phyloP scores from a whole-genome alignment of 352 stramenopile species.

The Phytophthora cajani region DNA sequence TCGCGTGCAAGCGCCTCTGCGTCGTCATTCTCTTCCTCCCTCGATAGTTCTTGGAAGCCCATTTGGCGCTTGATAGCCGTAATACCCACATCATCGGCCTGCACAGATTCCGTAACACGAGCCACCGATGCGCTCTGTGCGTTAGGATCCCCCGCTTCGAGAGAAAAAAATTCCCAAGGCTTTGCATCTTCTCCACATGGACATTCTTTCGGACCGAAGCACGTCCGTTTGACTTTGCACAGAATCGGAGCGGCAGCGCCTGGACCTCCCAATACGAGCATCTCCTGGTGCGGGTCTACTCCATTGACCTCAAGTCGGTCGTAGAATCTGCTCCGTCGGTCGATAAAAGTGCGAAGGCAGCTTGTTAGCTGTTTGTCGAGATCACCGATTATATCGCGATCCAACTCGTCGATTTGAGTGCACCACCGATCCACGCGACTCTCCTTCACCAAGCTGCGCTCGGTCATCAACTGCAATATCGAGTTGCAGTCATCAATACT shows the following conservation, averaged over 20 bases:
- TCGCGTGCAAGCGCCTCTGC: conserved; percentile 23
- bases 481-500: conserved; percentile 82
- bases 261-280: conserved; percentile 33
- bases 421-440: conserved; percentile 55
- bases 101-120: background rate
- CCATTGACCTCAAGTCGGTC: conserved; percentile 56
- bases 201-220: conserved; percentile 53
- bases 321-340: conserved; percentile 51
- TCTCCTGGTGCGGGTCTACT: conserved; percentile 62
- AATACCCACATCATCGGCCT: conserved; percentile 52
- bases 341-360: conserved; percentile 52
- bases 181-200: conserved; percentile 51
- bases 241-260: conserved; percentile 16
- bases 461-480: conserved; percentile 58
- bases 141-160: conserved; percentile 29
- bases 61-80: conserved; percentile 73
- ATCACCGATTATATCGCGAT: conserved; percentile 59
- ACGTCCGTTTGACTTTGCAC: conserved; percentile 40
- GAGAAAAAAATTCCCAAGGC: conserved; percentile 64
- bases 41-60: conserved; percentile 49
- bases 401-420: conserved; percentile 63
- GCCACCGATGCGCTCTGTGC: background rate
- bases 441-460: conserved; percentile 44
- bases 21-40: conserved; percentile 30
- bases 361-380: conserved; percentile 60